These are phyloP conservation scores for Pythium grandisporangium DNA, from an alignment of 352 stramenopile genomes.

Conservation along the genomic window DNA sequence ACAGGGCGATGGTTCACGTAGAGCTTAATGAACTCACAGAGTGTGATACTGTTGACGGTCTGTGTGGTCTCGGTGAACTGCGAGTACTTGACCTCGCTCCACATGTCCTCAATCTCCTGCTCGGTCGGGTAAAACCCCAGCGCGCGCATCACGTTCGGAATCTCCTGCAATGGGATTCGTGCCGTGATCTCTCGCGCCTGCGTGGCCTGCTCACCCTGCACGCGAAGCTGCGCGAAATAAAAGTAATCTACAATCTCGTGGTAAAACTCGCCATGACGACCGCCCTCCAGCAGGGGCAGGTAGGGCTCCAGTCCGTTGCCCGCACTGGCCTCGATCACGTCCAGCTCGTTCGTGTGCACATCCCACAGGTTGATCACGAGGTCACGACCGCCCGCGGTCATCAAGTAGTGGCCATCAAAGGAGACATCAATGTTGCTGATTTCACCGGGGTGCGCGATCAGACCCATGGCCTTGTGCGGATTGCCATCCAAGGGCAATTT, in stretches of 20 bases:
- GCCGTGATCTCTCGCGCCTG: conserved; percentile 51
- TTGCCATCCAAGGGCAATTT: conserved; percentile 90
- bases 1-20: conserved; percentile 92
- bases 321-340: conserved; percentile 44
- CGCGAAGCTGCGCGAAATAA: conserved; percentile 88
- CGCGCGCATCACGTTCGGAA: conserved; percentile 89
- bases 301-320: conserved; percentile 53
- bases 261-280: conserved; percentile 70
- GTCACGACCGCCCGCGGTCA: conserved; percentile 85
- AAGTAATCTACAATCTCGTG: conserved; percentile 94
- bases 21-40: conserved; percentile 83
- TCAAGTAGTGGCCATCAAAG: conserved; percentile 76
- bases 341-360: conserved; percentile 67
- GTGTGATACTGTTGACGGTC: conserved; percentile 45
- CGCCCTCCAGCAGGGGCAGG: conserved; percentile 82
- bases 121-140: conserved; percentile 91
- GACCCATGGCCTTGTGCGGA: conserved; percentile 85
- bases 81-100: conserved; percentile 79
- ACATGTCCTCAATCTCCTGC: conserved; percentile 87
- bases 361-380: conserved; percentile 91
- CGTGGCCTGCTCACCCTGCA: conserved; percentile 86
- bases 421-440: conserved; percentile 85
- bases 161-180: conserved; percentile 76
- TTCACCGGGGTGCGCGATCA: conserved; percentile 86
- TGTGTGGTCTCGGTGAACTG: conserved; percentile 71